Conservation (phyloP, 2,329 filamentous ascomycete genomes). For the Colletotrichum nymphaeae region DNA sequence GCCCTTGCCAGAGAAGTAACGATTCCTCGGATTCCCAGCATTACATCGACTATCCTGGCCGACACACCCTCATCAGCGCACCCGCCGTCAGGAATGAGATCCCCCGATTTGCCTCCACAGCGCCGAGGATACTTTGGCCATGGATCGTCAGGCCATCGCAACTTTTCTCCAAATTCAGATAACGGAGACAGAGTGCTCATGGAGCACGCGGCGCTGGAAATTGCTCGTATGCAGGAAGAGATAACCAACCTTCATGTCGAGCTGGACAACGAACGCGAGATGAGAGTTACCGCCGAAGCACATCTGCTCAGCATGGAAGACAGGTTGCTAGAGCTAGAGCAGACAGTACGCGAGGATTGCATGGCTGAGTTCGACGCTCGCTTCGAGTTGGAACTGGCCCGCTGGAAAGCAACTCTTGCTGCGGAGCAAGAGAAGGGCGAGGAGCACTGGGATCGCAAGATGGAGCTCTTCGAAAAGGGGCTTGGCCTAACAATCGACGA, state of each 20-base stretch:
- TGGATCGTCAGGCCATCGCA: constrained; percentile 46
- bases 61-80: constrained; percentile 43
- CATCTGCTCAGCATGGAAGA: constrained; percentile 79
- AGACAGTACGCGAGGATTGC: constrained; percentile 89
- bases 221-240: constrained; percentile 81
- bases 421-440: constrained; percentile 84
- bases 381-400: constrained; percentile 77
- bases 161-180: constrained; percentile 51
- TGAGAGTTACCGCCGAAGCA: constrained; percentile 77
- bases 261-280: constrained; percentile 76
- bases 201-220: constrained; percentile 84
- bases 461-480: constrained; percentile 71
- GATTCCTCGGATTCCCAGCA: constrained; percentile 86
- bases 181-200: constrained; percentile 76
- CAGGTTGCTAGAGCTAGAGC: constrained; percentile 75
- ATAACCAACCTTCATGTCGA: constrained; percentile 79
- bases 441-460: constrained; percentile 88
- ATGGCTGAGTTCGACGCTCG: constrained; percentile 86
- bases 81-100: constrained; percentile 38
- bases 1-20: constrained; percentile 93
- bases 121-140: constrained; percentile 30
- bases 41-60: constrained; percentile 76
- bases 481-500: constrained; percentile 55
- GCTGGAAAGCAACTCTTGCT: constrained; percentile 85
- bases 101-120: constrained; percentile 21